Conservation (phyloP, 2,329 filamentous ascomycete genomes). For the Colletotrichum chlorophyti region DNA sequence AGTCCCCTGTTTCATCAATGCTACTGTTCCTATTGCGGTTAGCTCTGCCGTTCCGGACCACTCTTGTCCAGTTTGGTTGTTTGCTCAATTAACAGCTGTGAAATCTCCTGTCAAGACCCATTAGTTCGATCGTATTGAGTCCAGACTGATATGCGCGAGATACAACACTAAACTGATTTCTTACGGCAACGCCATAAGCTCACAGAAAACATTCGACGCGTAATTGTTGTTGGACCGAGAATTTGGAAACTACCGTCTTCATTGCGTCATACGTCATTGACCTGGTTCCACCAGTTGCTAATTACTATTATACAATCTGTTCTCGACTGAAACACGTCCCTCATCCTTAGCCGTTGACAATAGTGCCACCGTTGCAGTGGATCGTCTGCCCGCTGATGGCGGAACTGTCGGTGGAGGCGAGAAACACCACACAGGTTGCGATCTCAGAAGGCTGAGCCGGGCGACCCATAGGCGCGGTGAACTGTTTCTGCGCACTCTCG, state of each 20-base stretch:
- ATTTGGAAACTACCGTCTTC: neutral
- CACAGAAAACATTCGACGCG: too few relatives aligned
- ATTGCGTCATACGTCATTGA: conserved; percentile 15
- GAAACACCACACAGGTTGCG: conserved; percentile 81
- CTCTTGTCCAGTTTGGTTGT: too few relatives aligned
- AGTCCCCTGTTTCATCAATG: conserved; percentile 20
- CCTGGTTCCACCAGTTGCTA: neutral
- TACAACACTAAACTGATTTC: too few relatives aligned
- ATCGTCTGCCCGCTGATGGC: conserved; percentile 75
- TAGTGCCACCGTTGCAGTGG: conserved; percentile 58
- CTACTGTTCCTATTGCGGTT: neutral
- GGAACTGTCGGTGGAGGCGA: conserved; percentile 77
- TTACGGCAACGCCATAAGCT: too few relatives aligned
- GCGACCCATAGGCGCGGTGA: conserved; percentile 76
- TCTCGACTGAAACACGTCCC: neutral
- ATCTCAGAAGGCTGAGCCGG: conserved; percentile 84
- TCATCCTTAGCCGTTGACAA: conserved; percentile 54
- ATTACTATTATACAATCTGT: conserved; percentile 4
- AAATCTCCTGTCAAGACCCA: neutral
- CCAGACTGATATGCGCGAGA: too few relatives aligned
- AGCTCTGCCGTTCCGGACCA: conserved; percentile 3
- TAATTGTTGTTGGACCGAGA: too few relatives aligned
- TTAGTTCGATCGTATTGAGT: too few relatives aligned
- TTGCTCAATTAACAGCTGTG: too few relatives aligned
- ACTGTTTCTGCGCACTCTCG: conserved; percentile 73